A percentile compares a stretch with the other conserved stretches of the same genome.
Conservation (phyloP, 148 eudicot genomes). For the Rhododendron griersonianum region DNA sequence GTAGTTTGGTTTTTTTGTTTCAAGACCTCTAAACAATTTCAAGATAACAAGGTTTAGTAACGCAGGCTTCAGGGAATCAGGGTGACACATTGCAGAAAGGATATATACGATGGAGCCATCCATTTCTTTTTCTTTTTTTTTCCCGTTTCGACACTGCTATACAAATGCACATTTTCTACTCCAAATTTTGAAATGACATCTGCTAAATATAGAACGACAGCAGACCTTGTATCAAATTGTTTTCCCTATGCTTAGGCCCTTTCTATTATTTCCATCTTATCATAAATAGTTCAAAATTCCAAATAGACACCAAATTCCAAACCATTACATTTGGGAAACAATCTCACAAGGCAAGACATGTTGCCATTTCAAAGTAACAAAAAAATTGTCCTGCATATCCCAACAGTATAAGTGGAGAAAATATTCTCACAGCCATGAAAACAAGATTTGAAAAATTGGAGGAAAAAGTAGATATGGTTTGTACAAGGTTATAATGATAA, state of each 20-base stretch:
- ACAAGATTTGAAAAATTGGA: neutral
- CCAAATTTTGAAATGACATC: neutral
- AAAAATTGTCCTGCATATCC: neutral
- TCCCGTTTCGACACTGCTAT: neutral
- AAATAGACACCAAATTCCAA: neutral
- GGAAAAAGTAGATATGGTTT: neutral
- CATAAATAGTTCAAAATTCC: neutral
- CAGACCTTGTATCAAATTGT: neutral
- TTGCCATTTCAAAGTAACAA: neutral
- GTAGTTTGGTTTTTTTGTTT: neutral
- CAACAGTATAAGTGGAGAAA: neutral
- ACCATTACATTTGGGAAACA: neutral
- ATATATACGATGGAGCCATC: neutral
- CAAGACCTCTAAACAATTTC: neutral
- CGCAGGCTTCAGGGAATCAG: neutral
- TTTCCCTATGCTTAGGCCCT: neutral
- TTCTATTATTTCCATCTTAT: neutral
- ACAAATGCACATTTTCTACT: neutral
- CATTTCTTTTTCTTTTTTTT: neutral
- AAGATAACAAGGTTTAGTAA: neutral
- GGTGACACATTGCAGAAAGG: neutral
- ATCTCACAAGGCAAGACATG: neutral
- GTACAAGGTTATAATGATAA: neutral
- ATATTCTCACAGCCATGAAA: constrained; percentile 2
- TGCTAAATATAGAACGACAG: neutral